Base-by-base conservation (phyloP, 257 asterid genomes). In the Asclepias syriaca region DNA sequence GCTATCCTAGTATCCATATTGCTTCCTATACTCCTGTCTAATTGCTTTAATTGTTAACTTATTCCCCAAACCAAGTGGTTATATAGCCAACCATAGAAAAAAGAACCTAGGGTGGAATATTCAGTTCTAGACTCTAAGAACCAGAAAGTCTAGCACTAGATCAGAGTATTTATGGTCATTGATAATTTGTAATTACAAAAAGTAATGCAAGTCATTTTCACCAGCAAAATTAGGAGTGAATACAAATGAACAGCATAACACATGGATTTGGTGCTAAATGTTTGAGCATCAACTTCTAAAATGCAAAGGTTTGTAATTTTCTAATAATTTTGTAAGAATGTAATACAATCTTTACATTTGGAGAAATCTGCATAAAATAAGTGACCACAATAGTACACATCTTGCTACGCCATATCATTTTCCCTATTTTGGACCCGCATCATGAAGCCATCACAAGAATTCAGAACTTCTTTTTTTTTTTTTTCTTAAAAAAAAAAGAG, bases 331-430 rank as follows among this genome's bases (percentile, higher is more conserved):
- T 22, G 37, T 10, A 3, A 21, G 64, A 10, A 6, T 0, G 63
- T 24, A 22, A 3, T 22, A 57, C 64, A 24, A 7, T 10, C 8
- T 22, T 24, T 10, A 12, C 65, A 34, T 58, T 22, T 24, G 10
- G 37, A 58, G 65, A 16, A 58, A 58, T 58, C 27, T 58, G 65
- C 18, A 59, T 59, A 59, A 59, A 59, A 59, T 27, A 58, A 27
- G 65, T 27, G 15, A 54, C 11, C 19, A 11, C 18, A 58, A 12
- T 58, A 24, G 2, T 5, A 58, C 34, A 6, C 3, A 9, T 10
- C 63, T 57, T 22, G 63, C 16, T 57, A 27, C 3, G 3, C 22
- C 3, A 56, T n/a, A n/a, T 56, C n/a, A 8, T 19, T 56, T 56
- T 8, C 32, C 14, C 13, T 49, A 2, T 21, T 56, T 56, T 14